A percentile compares a stretch with the other conserved stretches of the same genome.
These are phyloP conservation scores for Pichia heedii DNA, from an alignment of 805 yeast genomes.

Conservation along the genomic window DNA sequence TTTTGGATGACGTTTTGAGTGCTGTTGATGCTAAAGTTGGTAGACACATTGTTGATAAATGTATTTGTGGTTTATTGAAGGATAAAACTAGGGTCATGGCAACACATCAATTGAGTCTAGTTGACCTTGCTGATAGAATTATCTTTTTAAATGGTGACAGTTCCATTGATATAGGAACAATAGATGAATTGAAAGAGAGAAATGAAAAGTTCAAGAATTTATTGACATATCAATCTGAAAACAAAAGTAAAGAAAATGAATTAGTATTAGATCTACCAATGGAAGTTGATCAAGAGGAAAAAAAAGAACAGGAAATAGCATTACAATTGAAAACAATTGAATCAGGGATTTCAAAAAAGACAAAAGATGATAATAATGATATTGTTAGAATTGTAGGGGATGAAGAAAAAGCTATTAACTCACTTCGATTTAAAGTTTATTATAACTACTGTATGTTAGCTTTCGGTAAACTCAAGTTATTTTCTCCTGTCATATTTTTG, in stretches of 20 bases:
- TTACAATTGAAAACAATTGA: conserved; percentile 11
- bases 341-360: conserved; percentile 1
- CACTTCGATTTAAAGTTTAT: conserved; percentile 42
- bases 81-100: conserved; percentile 65
- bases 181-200: conserved; percentile 39
- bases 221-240: conserved; percentile 28
- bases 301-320: conserved; percentile 11
- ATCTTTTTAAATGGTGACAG: conserved; percentile 64
- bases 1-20: conserved; percentile 57
- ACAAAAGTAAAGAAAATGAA: conserved; percentile 13
- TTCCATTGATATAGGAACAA: conserved; percentile 49
- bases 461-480: conserved; percentile 36
- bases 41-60: conserved; percentile 44
- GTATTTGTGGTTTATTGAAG: conserved; percentile 50
- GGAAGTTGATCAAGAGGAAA: conserved; percentile 13
- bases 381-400: conserved; percentile 32
- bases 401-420: conserved; percentile 54
- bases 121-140: conserved; percentile 60
- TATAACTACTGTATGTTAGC: conserved; percentile 44
- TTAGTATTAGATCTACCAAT: conserved; percentile 11
- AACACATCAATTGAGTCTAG: conserved; percentile 72
- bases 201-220: conserved; percentile 30
- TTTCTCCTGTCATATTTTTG: conserved; percentile 23
- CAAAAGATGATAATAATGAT: conserved; percentile 5
- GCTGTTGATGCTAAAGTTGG: conserved; percentile 73